Evolutionary conservation across 129 eudicot genomes (phyloP).

Genomic region (Smallanthus sonchifolius): DNA sequence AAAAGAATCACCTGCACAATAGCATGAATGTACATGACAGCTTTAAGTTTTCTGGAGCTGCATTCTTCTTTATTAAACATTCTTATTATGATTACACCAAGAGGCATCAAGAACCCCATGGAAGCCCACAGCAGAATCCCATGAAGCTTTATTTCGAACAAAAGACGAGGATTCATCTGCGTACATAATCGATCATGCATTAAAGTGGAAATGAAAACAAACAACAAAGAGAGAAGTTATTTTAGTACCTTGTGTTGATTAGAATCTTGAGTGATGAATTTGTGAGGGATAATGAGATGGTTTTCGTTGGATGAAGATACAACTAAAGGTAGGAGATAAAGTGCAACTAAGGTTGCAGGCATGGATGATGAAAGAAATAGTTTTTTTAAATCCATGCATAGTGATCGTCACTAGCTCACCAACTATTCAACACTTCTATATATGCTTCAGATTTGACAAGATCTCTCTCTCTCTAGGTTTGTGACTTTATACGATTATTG

Average conservation of each 20-base stretch:
- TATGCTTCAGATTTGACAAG: conserved; percentile 13
- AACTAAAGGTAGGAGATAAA: conserved; percentile 37
- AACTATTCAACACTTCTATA: conserved; percentile 12
- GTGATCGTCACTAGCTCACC: conserved; percentile 17
- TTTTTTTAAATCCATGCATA: conserved; percentile 27
- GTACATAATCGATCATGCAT: not conserved
- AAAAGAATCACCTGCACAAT: conserved; percentile 39
- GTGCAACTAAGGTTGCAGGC: conserved; percentile 23
- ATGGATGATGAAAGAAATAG: conserved; percentile 3
- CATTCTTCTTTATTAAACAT: conserved; percentile 38
- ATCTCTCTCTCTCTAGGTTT: not conserved
- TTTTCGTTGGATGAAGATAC: conserved; percentile 36
- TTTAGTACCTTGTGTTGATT: conserved; percentile 23
- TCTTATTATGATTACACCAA: conserved; percentile 55
- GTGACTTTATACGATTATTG: conserved; percentile 13
- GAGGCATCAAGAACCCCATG: conserved; percentile 71
- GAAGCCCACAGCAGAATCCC: conserved; percentile 75
- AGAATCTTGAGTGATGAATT: conserved; percentile 29
- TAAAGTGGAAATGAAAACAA: not conserved
- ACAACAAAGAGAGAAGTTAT: not conserved
- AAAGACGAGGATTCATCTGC: conserved; percentile 44
- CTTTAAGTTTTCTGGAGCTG: conserved; percentile 39
- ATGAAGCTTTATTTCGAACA: conserved; percentile 47
- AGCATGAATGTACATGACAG: conserved; percentile 46
- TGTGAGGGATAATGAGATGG: conserved; percentile 22